A percentile compares a stretch with the other conserved stretches of the same genome.
phyloP scores from a whole-genome alignment of 345 rosid genomes.

The Odontarrhena argentea region DNA sequence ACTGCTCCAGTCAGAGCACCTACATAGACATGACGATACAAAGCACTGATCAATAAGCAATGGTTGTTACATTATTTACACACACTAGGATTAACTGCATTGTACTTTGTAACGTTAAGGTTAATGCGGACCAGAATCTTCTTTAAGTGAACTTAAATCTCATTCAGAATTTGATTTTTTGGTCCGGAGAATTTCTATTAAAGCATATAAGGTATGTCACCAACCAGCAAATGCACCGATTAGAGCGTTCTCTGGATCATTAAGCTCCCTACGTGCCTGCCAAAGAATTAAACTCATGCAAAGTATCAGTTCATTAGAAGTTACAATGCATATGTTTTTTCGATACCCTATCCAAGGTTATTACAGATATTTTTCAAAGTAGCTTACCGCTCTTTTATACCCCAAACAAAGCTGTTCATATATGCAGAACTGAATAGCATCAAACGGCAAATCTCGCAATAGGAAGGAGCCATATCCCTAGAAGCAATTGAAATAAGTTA shows the following conservation, averaged over 20 bases:
- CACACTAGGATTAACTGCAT: constrained; percentile 4
- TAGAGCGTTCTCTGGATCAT: constrained; percentile 88
- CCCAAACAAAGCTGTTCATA: constrained; percentile 94
- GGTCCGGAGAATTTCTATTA: constrained; percentile 1
- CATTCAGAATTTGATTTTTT: not conserved
- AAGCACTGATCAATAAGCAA: not conserved
- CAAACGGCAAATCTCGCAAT: constrained; percentile 92
- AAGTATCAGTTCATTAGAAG: not conserved
- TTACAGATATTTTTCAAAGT: constrained; percentile 7
- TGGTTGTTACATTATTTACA: not conserved
- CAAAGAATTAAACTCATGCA: constrained; percentile 21
- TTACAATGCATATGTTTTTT: not conserved
- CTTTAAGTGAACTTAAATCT: not conserved
- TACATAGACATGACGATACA: constrained; percentile 30
- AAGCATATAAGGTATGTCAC: constrained; percentile 30
- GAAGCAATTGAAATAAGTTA: constrained; percentile 21
- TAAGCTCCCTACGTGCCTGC: constrained; percentile 82
- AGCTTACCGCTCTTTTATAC: constrained; percentile 74
- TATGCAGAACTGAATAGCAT: constrained; percentile 94
- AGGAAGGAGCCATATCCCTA: constrained; percentile 93
- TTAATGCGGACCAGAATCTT: not conserved
- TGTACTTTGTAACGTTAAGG: constrained; percentile 9
- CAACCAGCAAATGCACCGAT: constrained; percentile 96
- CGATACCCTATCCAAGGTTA: not conserved
- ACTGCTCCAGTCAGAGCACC: constrained; percentile 97